phyloP scores from a whole-genome alignment of 2,329 filamentous ascomycete species.

The Botrytis elliptica region DNA sequence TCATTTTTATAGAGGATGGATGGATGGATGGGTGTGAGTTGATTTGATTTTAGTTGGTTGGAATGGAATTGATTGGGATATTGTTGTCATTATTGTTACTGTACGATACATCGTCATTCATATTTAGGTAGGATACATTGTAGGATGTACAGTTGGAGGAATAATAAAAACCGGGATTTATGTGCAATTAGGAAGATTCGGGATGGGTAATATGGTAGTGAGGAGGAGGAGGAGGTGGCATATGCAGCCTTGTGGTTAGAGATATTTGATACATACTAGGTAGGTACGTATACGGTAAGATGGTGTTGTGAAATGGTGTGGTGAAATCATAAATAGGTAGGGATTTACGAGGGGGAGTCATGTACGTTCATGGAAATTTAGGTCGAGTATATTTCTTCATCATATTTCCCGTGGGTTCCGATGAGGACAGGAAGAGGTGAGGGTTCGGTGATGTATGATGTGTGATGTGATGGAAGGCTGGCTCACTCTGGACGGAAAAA shows the following conservation, averaged over 20 bases:
- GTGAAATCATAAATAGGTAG: rapidly evolving
- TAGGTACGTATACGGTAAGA: no score
- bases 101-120: neutral
- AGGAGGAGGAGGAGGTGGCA: neutral
- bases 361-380: neutral
- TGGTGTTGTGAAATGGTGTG: no score
- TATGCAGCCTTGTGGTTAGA: neutral
- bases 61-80: no score
- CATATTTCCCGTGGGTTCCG: neutral
- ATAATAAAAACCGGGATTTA: neutral
- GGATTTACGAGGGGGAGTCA: neutral
- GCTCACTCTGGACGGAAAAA: no score
- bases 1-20: neutral
- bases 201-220: neutral
- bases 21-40: no score
- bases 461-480: neutral
- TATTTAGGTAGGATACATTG: no score
- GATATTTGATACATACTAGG: neutral
- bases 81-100: neutral
- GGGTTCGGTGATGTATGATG: no score
- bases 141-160: no score
- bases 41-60: no score
- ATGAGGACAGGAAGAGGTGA: neutral
- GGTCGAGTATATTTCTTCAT: neutral
- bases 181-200: neutral